Base-by-base conservation (phyloP, 1,284 basidiomycete species). In the Leccinum proliferum region DNA sequence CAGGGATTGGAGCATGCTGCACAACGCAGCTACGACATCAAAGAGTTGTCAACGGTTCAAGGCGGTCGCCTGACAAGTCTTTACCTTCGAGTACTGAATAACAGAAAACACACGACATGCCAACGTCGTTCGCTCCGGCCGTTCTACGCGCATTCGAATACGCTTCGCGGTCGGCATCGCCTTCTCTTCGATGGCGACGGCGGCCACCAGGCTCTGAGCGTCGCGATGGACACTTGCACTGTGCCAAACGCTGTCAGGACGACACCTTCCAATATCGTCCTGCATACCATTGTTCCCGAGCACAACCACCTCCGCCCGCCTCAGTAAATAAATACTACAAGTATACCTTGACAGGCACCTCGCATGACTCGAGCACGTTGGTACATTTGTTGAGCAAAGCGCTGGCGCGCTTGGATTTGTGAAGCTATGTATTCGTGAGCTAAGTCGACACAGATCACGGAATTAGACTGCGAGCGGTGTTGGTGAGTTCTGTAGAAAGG, bases 371-470 rank as follows among this genome's bases (percentile, higher is more conserved):
- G 25, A 86, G 75, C 7, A 79, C 67, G 35, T 78, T 79, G n/a
- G 84, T 75, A 2, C 82, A 81, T 59, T 84, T 85, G 9, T 76
- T 78, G 67, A 92, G 90, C 14, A 93, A 81, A 1, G 76, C 73
- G 1, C 77, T 78, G 0, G 93, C 92, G 50, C 88, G 83, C 56
- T 83, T 82, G 1, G 78, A 75, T 73, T 90, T 92, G 2, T 94
- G 94, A 1, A 96, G 80, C 55, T 82, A 87, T 77, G 69, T 94
- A 93, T 69, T 94, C 90, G 56, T 85, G 80, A 0, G 89, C 93
- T 2, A 96, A 81, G 37, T 88, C 84, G 2, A 88, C 77, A 1
- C 89, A 92, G 1, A 85, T 77, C 1, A 76, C 74, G 9, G 92
- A 77, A 68, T 39, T 87, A 92, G 6, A 79, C 93, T 93, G 68